Conservation (phyloP, 2,329 filamentous ascomycete species). For the Diaporthe ilicicola region DNA sequence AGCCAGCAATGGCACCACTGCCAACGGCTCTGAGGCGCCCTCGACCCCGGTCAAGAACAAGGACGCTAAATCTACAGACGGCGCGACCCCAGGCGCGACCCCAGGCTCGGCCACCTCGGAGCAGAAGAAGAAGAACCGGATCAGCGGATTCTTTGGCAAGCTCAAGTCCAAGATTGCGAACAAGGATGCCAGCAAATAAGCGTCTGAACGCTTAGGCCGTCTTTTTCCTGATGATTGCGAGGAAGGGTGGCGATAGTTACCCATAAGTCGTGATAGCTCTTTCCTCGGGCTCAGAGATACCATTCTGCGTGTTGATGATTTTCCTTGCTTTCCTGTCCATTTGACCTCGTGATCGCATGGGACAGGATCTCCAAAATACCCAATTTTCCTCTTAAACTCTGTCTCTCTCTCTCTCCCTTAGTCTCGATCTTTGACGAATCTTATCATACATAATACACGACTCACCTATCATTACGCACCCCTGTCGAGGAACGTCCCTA, state of each 20-base stretch:
- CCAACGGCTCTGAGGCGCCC: conserved; percentile 34
- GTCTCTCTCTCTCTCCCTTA: not conserved
- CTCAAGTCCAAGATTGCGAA: conserved; percentile 56
- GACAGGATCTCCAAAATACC: conserved; percentile 34
- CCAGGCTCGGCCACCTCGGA: conserved; percentile 43
- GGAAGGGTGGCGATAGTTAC: not conserved
- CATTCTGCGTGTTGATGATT: conserved; percentile 30
- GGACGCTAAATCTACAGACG: conserved; percentile 28
- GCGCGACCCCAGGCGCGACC: conserved; percentile 33
- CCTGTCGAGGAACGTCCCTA: conserved; percentile 13
- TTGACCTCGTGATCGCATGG: conserved; percentile 19
- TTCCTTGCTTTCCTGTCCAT: conserved; percentile 31
- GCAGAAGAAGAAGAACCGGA: conserved; percentile 70
- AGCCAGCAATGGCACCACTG: conserved; percentile 29
- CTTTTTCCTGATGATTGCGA: not conserved
- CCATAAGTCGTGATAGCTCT: conserved; percentile 34
- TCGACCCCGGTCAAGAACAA: conserved; percentile 36
- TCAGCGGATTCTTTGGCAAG: conserved; percentile 70
- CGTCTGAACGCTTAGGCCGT: not conserved
- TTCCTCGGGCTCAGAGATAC: conserved; percentile 16
- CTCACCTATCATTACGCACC: conserved; percentile 1
- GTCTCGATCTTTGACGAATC: conserved; percentile 18
- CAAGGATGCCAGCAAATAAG: conserved; percentile 27
- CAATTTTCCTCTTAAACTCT: conserved; percentile 22
- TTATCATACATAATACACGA: conserved; percentile 6